A percentile compares a stretch with the other conserved stretches of the same genome.
These are phyloP conservation scores for Trametes versicolor DNA, from an alignment of 1,284 basidiomycete genomes.

Conservation along the genomic window DNA sequence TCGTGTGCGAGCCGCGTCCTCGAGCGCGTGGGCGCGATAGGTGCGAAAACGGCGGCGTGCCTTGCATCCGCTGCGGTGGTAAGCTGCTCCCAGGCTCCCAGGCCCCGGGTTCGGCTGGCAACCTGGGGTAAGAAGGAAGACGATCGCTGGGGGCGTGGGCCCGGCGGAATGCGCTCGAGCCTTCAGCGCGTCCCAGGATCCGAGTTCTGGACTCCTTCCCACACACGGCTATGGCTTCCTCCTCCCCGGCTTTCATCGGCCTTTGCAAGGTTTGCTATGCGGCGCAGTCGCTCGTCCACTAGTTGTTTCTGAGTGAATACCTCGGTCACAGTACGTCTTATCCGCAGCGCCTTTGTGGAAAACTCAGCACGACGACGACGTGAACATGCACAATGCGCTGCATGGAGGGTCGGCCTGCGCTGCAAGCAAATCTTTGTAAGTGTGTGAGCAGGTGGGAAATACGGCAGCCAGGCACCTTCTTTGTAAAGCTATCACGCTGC, in stretches of 20 bases:
- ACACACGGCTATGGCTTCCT: neutral
- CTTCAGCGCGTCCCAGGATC: neutral
- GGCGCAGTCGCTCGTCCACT: neutral
- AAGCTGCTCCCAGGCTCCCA: slow-evolving; percentile 7
- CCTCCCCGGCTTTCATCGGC: neutral
- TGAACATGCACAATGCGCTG: neutral
- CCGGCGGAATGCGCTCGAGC: neutral
- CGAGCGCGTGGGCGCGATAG: neutral
- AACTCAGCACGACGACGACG: neutral
- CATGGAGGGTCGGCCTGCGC: neutral
- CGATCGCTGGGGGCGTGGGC: neutral
- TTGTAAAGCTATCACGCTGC: neutral
- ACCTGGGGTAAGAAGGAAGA: neutral
- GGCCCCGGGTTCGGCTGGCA: neutral
- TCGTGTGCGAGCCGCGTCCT: slow-evolving; percentile 22
- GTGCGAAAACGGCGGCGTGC: slow-evolving; percentile 14
- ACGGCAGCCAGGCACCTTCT: neutral
- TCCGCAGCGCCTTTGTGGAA: too few species aligned
- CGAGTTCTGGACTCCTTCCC: neutral
- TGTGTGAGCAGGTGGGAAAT: slow-evolving; percentile 2
- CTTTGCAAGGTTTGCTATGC: neutral
- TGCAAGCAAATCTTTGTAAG: neutral
- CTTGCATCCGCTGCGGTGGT: slow-evolving; percentile 23
- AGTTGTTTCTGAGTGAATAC: neutral
- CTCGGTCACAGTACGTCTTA: neutral